These are phyloP conservation scores for Quercus tomentella DNA, from an alignment of 331 rosid species.

Conservation along the genomic window DNA sequence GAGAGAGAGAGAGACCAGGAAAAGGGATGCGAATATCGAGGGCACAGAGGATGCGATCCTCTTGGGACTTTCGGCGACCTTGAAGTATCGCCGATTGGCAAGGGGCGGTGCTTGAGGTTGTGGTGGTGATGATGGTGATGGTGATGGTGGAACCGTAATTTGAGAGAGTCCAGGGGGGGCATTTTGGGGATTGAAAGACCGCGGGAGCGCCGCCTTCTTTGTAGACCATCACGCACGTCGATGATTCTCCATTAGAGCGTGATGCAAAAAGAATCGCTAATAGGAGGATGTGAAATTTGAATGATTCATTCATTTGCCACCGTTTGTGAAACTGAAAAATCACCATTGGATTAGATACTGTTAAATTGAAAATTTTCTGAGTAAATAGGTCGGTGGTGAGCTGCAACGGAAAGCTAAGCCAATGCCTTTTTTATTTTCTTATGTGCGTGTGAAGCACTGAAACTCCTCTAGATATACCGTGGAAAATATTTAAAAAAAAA, in stretches of 20 bases:
- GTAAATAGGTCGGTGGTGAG: no score
- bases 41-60: slow-evolving; percentile 81
- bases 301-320: slow-evolving; percentile 11
- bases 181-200: slow-evolving; percentile 87
- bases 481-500: no score
- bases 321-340: neutral
- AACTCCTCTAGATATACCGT: no score
- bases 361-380: neutral
- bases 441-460: no score
- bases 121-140: slow-evolving; percentile 1
- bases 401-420: neutral
- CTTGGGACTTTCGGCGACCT: slow-evolving; percentile 70
- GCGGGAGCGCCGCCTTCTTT: slow-evolving; percentile 92
- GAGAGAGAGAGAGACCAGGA: slow-evolving; percentile 36
- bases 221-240: slow-evolving; percentile 80
- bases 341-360: neutral
- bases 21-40: slow-evolving; percentile 83
- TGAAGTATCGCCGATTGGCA: slow-evolving; percentile 73
- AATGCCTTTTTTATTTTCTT: no score
- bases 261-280: slow-evolving; percentile 48
- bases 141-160: slow-evolving; percentile 28
- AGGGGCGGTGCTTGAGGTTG: slow-evolving; percentile 17
- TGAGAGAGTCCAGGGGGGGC: slow-evolving; percentile 87
- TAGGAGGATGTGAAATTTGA: neutral
- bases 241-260: slow-evolving; percentile 47